Percentiles rank a stretch among this genome's conserved stretches.
These are phyloP conservation scores for Tylopilus felleus DNA, from an alignment of 768 basidiomycete species.

Conservation along the genomic window DNA sequence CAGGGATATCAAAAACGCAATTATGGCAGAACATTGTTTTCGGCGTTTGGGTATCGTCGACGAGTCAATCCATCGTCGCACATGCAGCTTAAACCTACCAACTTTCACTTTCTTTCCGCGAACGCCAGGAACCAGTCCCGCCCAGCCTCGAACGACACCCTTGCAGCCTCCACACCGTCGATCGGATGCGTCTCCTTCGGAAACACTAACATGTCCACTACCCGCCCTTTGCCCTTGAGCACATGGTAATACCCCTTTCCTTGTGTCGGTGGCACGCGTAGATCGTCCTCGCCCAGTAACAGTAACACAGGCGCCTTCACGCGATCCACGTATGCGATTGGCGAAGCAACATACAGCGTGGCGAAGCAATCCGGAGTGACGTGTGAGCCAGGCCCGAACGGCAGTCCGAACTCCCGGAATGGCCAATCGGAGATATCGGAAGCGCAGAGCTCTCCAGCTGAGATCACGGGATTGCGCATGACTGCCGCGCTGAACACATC, in stretches of 20 bases:
- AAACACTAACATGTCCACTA: constrained; percentile 59
- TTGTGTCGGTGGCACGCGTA: constrained; percentile 61
- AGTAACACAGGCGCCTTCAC: constrained; percentile 55
- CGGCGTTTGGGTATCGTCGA: background rate
- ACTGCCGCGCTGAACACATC: constrained; percentile 59
- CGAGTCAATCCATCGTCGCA: background rate
- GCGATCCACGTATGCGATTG: constrained; percentile 49
- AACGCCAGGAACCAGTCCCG: constrained; percentile 47
- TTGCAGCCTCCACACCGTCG: constrained; percentile 60
- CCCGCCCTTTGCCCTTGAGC: constrained; percentile 43
- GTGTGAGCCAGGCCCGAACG: constrained; percentile 33
- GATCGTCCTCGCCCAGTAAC: constrained; percentile 57
- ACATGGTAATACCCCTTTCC: constrained; percentile 64
- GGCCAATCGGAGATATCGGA: constrained; percentile 73
- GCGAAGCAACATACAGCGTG: constrained; percentile 48
- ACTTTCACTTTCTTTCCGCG: background rate
- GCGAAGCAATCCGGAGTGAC: constrained; percentile 46
- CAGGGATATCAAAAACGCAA: no score
- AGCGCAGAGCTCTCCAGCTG: constrained; percentile 49
- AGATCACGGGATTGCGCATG: constrained; percentile 69
- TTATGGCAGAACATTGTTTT: no score
- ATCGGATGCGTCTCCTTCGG: constrained; percentile 61
- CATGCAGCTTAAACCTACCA: background rate
- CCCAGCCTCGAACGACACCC: constrained; percentile 49
- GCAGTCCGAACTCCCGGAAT: constrained; percentile 39